Conservation (phyloP, 2,329 filamentous ascomycete genomes). For the Fusarium compactum region DNA sequence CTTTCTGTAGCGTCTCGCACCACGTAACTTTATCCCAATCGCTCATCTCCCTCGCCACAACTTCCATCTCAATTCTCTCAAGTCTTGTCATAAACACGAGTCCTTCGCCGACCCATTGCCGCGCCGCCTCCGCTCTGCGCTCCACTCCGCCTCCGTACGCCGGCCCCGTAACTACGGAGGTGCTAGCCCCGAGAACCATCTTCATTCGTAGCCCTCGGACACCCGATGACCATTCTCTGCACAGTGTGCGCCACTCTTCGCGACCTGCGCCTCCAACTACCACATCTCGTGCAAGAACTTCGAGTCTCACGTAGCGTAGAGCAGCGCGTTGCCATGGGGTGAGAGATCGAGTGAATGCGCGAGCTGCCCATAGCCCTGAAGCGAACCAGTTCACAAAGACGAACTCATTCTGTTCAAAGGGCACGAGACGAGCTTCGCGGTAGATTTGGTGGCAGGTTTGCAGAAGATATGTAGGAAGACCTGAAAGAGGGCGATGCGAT, state of each 20-base stretch:
- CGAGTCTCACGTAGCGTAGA: constrained; percentile 57
- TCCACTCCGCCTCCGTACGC: constrained; percentile 32
- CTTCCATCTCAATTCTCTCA: constrained; percentile 57
- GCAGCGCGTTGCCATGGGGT: constrained; percentile 57
- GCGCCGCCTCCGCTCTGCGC: constrained; percentile 33
- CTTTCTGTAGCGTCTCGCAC: constrained; percentile 50
- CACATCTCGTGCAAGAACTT: constrained; percentile 56
- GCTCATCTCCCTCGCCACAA: constrained; percentile 51
- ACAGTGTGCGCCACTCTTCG: constrained; percentile 54
- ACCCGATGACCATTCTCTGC: constrained; percentile 51
- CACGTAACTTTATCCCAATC: constrained; percentile 51
- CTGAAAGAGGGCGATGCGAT: constrained; percentile 53
- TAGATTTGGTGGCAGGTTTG: constrained; percentile 56
- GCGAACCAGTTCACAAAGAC: constrained; percentile 61
- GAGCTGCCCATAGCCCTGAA: constrained; percentile 58
- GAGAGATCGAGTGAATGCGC: constrained; percentile 52
- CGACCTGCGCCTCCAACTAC: constrained; percentile 43
- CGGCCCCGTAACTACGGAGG: constrained; percentile 40
- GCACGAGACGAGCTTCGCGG: constrained; percentile 55
- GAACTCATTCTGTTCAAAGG: constrained; percentile 60
- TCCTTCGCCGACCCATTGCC: constrained; percentile 45
- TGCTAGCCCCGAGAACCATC: constrained; percentile 49
- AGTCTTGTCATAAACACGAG: constrained; percentile 50
- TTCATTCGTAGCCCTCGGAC: constrained; percentile 57
- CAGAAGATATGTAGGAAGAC: constrained; percentile 58